phyloP scores from a whole-genome alignment of 2,329 filamentous ascomycete genomes.

The Pseudocercospora ulei region DNA sequence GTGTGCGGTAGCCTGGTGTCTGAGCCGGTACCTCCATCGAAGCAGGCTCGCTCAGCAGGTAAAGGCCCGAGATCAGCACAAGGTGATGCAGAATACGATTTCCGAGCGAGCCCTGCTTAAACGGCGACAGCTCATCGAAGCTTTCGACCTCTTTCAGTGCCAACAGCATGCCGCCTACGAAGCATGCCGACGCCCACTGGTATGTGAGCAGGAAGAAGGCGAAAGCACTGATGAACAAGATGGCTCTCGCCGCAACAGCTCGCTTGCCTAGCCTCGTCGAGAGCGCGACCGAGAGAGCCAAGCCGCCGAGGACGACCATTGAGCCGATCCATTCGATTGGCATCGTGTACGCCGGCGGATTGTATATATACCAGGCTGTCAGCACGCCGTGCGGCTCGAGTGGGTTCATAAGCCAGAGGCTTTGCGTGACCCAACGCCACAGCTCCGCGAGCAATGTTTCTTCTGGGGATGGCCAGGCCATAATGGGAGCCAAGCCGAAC shows the following conservation, averaged over 20 bases:
- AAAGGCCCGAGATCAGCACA: slow-evolving; percentile 15
- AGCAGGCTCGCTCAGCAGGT: slow-evolving; percentile 20
- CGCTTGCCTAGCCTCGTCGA: slow-evolving; percentile 6
- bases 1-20: slow-evolving; percentile 50
- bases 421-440: slow-evolving; percentile 10
- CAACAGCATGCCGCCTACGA: slow-evolving; percentile 19
- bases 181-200: slow-evolving; percentile 20
- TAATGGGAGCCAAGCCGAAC: slow-evolving; percentile 19
- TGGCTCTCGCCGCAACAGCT: slow-evolving; percentile 6
- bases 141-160: slow-evolving; percentile 16
- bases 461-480: slow-evolving; percentile 19
- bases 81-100: slow-evolving; percentile 8
- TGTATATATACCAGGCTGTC: slow-evolving; percentile 20
- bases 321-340: slow-evolving; percentile 22
- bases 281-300: slow-evolving; percentile 8
- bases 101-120: neutral
- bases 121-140: slow-evolving; percentile 4
- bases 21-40: slow-evolving; percentile 36
- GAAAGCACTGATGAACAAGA: slow-evolving; percentile 9
- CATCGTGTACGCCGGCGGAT: slow-evolving; percentile 24
- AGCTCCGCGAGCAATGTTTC: slow-evolving; percentile 15
- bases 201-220: slow-evolving; percentile 12
- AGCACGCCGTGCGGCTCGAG: slow-evolving; percentile 17
- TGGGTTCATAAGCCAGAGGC: slow-evolving; percentile 12
- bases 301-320: slow-evolving; percentile 19